Evolutionary conservation across 768 basidiomycete genomes (phyloP).

Genomic region (Lactarius evosmus): DNA sequence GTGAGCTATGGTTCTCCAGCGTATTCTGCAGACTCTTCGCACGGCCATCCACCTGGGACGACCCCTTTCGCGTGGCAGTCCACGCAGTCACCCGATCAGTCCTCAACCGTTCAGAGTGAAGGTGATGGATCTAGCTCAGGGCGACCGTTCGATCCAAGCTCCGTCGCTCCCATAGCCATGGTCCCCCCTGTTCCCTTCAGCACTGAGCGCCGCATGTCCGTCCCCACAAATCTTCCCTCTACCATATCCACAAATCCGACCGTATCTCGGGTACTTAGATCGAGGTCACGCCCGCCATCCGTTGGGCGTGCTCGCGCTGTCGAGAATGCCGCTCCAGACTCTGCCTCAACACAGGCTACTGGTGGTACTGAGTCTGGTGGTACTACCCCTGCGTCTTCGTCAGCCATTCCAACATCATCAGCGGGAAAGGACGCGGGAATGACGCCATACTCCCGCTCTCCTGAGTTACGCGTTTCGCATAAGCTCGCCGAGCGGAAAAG

Average conservation of each 20-base stretch:
- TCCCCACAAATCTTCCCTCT: slow-evolving; percentile 44
- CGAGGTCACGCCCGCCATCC: slow-evolving; percentile 36
- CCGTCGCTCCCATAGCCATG: slow-evolving; percentile 37
- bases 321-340: slow-evolving; percentile 41
- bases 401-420: slow-evolving; percentile 41
- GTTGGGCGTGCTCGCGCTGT: slow-evolving; percentile 39
- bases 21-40: slow-evolving; percentile 62
- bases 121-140: slow-evolving; percentile 30
- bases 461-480: slow-evolving; percentile 92
- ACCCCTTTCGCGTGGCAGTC: slow-evolving; percentile 73
- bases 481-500: slow-evolving; percentile 97
- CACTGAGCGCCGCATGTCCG: slow-evolving; percentile 74
- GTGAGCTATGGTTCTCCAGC: slow-evolving; percentile 50
- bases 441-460: slow-evolving; percentile 92
- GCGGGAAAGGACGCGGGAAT: slow-evolving; percentile 34
- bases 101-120: slow-evolving; percentile 34
- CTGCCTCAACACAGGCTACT: slow-evolving; percentile 27
- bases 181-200: slow-evolving; percentile 57
- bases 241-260: slow-evolving; percentile 48
- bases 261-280: slow-evolving; percentile 54
- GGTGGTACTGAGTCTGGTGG: slow-evolving; percentile 21
- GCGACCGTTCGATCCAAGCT: slow-evolving; percentile 49
- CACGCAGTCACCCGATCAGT: slow-evolving; percentile 39
- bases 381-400: slow-evolving; percentile 27
- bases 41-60: slow-evolving; percentile 58